phyloP scores from a whole-genome alignment of 2,329 filamentous ascomycete genomes.

The Drechslerella dactyloides region DNA sequence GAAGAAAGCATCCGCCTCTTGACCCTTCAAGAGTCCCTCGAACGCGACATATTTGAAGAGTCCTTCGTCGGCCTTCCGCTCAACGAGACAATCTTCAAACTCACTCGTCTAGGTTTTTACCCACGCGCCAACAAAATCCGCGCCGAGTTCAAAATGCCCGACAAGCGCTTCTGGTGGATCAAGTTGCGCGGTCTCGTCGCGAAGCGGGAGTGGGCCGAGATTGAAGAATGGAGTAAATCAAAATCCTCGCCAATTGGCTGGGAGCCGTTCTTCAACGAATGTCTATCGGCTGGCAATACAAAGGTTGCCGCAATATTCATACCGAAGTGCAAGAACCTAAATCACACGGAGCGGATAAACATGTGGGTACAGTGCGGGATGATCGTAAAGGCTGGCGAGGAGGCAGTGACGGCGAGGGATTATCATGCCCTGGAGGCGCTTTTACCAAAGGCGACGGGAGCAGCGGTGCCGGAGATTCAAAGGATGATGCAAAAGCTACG shows the following conservation, averaged over 20 bases:
- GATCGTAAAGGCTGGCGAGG: slow-evolving; percentile 85
- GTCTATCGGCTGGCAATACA: slow-evolving; percentile 85
- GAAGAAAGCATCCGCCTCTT: slow-evolving; percentile 81
- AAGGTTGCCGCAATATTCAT: slow-evolving; percentile 83
- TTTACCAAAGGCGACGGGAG: slow-evolving; percentile 73
- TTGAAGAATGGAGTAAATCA: slow-evolving; percentile 78
- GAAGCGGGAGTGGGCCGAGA: slow-evolving; percentile 87
- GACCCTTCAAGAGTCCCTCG: slow-evolving; percentile 83
- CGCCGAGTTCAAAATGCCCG: slow-evolving; percentile 88
- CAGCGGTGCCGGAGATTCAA: slow-evolving; percentile 79
- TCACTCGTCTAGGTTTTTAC: slow-evolving; percentile 80
- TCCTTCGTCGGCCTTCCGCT: slow-evolving; percentile 82
- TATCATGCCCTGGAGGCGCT: slow-evolving; percentile 75
- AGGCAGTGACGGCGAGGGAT: slow-evolving; percentile 83
- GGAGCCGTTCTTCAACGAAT: slow-evolving; percentile 95
- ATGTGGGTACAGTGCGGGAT: slow-evolving; percentile 98
- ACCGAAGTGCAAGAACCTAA: slow-evolving; percentile 79
- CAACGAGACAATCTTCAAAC: slow-evolving; percentile 89
- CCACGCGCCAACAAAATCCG: slow-evolving; percentile 87
- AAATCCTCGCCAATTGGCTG: slow-evolving; percentile 93
- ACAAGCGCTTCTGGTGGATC: slow-evolving; percentile 87
- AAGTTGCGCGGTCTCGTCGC: slow-evolving; percentile 86
- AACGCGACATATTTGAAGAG: slow-evolving; percentile 76
- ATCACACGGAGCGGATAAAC: slow-evolving; percentile 72
- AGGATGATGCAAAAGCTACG: slow-evolving; percentile 69